A percentile compares a stretch with the other conserved stretches of the same genome.
These are phyloP conservation scores for Senna tora DNA, from an alignment of 306 rosid species.

Conservation along the genomic window DNA sequence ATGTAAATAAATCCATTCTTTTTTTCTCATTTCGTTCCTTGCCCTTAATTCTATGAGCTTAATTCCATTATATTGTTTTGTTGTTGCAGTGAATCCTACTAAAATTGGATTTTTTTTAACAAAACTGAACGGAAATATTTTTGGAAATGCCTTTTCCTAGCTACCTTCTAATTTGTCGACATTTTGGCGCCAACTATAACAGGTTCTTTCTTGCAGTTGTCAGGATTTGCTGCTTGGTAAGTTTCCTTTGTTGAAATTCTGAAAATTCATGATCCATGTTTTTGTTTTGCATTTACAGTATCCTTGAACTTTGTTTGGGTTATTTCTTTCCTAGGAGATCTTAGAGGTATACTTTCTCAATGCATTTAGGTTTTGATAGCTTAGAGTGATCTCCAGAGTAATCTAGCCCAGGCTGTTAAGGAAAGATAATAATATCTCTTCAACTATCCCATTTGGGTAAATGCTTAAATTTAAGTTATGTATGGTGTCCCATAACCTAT, in stretches of 20 bases:
- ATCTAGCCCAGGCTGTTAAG: too few relatives aligned
- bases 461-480: too few relatives aligned
- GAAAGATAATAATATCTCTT: too few relatives aligned
- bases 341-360: too few relatives aligned
- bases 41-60: conserved; percentile 25
- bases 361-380: too few relatives aligned
- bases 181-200: neutral
- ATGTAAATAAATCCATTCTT: neutral
- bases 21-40: conserved; percentile 7
- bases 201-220: neutral
- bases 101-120: conserved; percentile 3
- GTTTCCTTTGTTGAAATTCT: conserved; percentile 3
- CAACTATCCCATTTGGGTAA: too few relatives aligned
- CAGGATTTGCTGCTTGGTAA: neutral
- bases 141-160: neutral
- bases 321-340: too few relatives aligned
- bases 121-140: neutral
- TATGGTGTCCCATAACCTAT: too few relatives aligned
- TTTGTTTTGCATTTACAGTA: neutral
- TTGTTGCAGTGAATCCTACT: conserved; percentile 2
- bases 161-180: neutral
- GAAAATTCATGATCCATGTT: conserved; percentile 12
- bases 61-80: neutral
- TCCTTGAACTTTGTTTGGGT: too few relatives aligned
- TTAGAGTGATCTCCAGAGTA: too few relatives aligned